A percentile compares a stretch with the other conserved stretches of the same genome.
Conservation (phyloP, 1,284 basidiomycete genomes). For the Heimioporus retisporus region DNA sequence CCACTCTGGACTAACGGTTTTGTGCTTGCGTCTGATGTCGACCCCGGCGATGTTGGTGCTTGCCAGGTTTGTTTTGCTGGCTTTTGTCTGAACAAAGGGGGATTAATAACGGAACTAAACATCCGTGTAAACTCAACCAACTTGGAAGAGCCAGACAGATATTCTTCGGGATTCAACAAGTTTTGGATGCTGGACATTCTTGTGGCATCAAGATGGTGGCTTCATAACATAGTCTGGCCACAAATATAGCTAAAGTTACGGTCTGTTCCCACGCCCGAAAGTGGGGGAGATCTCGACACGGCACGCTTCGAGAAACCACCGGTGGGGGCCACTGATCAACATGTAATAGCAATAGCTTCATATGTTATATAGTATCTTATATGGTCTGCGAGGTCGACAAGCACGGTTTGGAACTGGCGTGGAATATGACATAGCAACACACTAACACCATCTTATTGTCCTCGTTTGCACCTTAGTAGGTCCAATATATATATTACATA, state of each 20-base stretch:
- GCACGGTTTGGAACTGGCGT: too few relatives aligned
- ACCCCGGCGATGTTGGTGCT: slow-evolving; percentile 32
- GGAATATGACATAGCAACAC: too few relatives aligned
- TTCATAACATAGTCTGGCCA: slow-evolving; percentile 17
- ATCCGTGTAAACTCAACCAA: slow-evolving; percentile 38
- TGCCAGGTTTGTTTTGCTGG: slow-evolving; percentile 25
- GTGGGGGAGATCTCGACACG: too few relatives aligned
- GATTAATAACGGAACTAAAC: slow-evolving; percentile 18
- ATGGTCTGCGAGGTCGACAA: too few relatives aligned
- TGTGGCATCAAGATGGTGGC: slow-evolving; percentile 28
- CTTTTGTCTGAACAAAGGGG: slow-evolving; percentile 36
- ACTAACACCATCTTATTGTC: too few relatives aligned
- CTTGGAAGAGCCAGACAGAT: slow-evolving; percentile 48
- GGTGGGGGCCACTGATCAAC: too few relatives aligned
- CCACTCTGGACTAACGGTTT: slow-evolving; percentile 18
- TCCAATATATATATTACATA: slow-evolving; percentile 41
- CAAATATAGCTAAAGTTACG: slow-evolving; percentile 8
- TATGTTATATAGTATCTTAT: too few relatives aligned
- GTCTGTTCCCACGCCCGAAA: too few relatives aligned
- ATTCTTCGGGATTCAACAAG: slow-evolving; percentile 63
- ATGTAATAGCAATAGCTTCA: too few relatives aligned
- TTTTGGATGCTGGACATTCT: slow-evolving; percentile 64
- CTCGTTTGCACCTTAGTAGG: slow-evolving; percentile 33
- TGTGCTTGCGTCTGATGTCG: slow-evolving; percentile 35
- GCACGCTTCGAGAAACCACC: too few relatives aligned